Base-by-base conservation (phyloP, 140 eudicot genomes). In the Stevia rebaudiana region DNA sequence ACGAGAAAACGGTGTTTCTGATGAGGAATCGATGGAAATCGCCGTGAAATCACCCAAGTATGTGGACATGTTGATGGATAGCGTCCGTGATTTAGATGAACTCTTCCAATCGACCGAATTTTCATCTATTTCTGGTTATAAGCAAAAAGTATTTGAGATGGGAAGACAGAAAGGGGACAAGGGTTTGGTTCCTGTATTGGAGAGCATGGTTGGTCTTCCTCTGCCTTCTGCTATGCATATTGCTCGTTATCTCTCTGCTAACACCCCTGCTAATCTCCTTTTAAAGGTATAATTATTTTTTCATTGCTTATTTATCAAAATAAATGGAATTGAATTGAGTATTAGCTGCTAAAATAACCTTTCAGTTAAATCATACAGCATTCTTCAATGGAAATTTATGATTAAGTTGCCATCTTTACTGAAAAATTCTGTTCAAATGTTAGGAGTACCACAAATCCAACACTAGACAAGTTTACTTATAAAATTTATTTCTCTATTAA, bases 161-260 rank as follows among this genome's bases (percentile, higher is more conserved):
- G 95, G 85, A 25, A 67, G 52, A 74, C 72, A 72, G 56, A 90
- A 84, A 69, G 97, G 94, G 77, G 95, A 87, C 41, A 79, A 77
- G 53, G 97, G 97, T 30, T 59, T 82, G 57, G 80, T 87, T 54
- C 88, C 97, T 25, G 66, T 76, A 21, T 76, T 90, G 74, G 97
- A 90, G 72, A 80, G 86, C 66, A 8, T 72, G 72, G 78, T 80
- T 8, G 97, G 91, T 19, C 80, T 90, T 30, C 55, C 86, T 63
- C 80, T 90, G 3, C 68, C 90, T 59, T 80, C 86, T 0, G 88
- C 97, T 17, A 70, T 82, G 37, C 88, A 71, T 76, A 72, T 90
- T 36, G 94, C 95, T 16, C 76, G 88, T 19, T 79, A 66, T 68
- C 66, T 84, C n/a, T 84, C 91, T 53, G 44, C 80, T 21, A 79